phyloP scores from a whole-genome alignment of 2,329 filamentous ascomycete genomes.

The Rhynchosporium secalis region DNA sequence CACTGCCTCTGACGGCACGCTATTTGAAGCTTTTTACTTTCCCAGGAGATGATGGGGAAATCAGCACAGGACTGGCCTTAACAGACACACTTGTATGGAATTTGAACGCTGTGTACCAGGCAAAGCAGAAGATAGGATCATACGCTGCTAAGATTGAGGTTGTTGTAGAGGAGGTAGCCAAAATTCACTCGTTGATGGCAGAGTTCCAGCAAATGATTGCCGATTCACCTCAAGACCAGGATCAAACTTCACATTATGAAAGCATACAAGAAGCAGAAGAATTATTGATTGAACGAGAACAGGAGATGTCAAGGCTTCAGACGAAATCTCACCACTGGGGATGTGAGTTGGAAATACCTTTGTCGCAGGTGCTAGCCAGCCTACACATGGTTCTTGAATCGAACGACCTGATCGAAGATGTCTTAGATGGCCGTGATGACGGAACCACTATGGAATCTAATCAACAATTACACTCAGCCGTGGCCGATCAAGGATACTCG shows the following conservation, averaged over 20 bases:
- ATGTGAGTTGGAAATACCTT: not conserved
- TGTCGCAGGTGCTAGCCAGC: not conserved
- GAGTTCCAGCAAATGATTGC: not conserved
- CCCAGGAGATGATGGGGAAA: not conserved
- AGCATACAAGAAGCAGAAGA: not conserved
- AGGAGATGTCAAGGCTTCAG: not conserved
- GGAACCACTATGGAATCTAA: not conserved
- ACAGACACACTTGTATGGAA: conserved; percentile 9
- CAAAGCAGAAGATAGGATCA: not conserved
- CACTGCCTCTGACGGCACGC: not conserved
- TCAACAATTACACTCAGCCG: not conserved
- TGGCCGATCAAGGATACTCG: not conserved
- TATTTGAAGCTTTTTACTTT: conserved; percentile 4
- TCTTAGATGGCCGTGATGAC: not conserved
- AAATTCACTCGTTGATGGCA: not conserved
- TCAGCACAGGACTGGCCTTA: not conserved
- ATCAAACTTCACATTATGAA: not conserved
- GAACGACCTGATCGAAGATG: not conserved
- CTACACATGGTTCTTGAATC: not conserved
- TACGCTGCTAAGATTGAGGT: not conserved
- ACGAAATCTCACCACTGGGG: not conserved
- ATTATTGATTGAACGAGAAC: not conserved
- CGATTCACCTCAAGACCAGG: not conserved
- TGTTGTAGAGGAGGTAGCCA: not conserved
- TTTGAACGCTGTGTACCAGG: not conserved